Conservation (phyloP, 176 grass and related monocot genomes). For the Lolium rigidum region DNA sequence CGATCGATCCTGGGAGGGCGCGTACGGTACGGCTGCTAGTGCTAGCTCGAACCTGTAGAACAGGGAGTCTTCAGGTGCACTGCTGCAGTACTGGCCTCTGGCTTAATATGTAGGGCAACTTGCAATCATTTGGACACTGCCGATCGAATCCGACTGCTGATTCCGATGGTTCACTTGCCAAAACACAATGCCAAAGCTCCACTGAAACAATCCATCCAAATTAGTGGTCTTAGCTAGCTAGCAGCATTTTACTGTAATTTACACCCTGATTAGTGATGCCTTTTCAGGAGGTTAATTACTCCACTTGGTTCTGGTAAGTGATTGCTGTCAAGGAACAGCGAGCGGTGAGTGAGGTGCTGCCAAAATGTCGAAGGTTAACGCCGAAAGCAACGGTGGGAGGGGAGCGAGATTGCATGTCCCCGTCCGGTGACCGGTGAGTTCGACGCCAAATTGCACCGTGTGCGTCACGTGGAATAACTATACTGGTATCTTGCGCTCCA, state of each 20-base stretch:
- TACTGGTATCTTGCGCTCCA: conserved; percentile 16
- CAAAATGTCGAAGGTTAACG: not conserved
- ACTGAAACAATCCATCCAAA: conserved; percentile 12
- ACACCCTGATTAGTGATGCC: not conserved
- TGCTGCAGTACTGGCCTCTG: not conserved
- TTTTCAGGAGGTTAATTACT: conserved; percentile 30
- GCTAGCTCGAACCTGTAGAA: conserved; percentile 27
- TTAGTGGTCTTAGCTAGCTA: not conserved
- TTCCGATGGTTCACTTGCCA: conserved; percentile 51
- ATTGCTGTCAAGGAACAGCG: too few species aligned
- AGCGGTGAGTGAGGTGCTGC: not conserved
- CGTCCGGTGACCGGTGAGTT: conserved; percentile 15
- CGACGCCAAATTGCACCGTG: conserved; percentile 21
- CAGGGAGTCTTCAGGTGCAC: conserved; percentile 47
- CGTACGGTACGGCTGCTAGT: conserved; percentile 30
- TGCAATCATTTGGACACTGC: conserved; percentile 44
- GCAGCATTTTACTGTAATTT: not conserved
- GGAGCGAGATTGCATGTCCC: conserved; percentile 43
- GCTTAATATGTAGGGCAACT: conserved; percentile 37
- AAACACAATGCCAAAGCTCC: not conserved
- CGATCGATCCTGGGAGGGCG: conserved; percentile 5
- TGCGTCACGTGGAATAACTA: conserved; percentile 34
- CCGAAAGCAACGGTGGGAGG: conserved; percentile 41
- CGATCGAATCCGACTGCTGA: not conserved
- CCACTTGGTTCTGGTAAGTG: not conserved